Evolutionary conservation across 2,329 filamentous ascomycete species (phyloP).

Genomic region (Paecilomyces niveus): DNA sequence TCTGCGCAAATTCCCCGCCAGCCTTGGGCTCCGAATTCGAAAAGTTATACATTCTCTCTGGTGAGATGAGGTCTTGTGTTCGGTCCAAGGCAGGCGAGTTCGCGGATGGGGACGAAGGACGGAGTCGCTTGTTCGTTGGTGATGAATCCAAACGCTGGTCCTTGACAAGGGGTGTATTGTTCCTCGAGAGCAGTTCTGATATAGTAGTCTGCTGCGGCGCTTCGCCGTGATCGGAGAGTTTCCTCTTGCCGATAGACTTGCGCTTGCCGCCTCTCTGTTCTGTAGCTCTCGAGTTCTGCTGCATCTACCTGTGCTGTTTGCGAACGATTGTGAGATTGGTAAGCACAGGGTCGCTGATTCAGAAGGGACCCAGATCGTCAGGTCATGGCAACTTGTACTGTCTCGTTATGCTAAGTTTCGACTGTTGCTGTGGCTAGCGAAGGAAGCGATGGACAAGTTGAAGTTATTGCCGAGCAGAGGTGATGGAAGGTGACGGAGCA

Average conservation of each 20-base stretch:
- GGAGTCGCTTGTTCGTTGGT: slow-evolving; percentile 36
- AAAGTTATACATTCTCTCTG: slow-evolving; percentile 51
- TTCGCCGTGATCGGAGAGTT: slow-evolving; percentile 29
- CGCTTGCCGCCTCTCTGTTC: slow-evolving; percentile 38
- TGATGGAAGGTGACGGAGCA: slow-evolving; percentile 6
- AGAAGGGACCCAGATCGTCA: not conserved
- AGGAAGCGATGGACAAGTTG: slow-evolving; percentile 1
- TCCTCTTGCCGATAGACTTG: slow-evolving; percentile 36
- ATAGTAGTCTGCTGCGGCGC: slow-evolving; percentile 30
- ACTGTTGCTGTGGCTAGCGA: not conserved
- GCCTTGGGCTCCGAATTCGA: slow-evolving; percentile 30
- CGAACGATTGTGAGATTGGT: not conserved
- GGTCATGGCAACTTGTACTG: slow-evolving; percentile 12
- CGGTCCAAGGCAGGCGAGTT: slow-evolving; percentile 4
- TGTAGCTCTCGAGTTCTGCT: slow-evolving; percentile 29
- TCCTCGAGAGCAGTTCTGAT: slow-evolving; percentile 37
- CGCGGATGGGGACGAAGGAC: slow-evolving; percentile 22
- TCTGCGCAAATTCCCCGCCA: slow-evolving; percentile 41
- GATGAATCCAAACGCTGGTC: slow-evolving; percentile 15
- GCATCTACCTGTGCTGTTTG: slow-evolving; percentile 33
- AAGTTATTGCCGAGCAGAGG: not conserved
- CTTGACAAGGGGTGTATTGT: slow-evolving; percentile 10
- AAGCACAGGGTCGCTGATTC: not conserved
- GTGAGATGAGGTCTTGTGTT: slow-evolving; percentile 13
- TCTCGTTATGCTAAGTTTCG: not conserved